Conservation (phyloP, 1,284 basidiomycete species). For the Marasmius fiardii region DNA sequence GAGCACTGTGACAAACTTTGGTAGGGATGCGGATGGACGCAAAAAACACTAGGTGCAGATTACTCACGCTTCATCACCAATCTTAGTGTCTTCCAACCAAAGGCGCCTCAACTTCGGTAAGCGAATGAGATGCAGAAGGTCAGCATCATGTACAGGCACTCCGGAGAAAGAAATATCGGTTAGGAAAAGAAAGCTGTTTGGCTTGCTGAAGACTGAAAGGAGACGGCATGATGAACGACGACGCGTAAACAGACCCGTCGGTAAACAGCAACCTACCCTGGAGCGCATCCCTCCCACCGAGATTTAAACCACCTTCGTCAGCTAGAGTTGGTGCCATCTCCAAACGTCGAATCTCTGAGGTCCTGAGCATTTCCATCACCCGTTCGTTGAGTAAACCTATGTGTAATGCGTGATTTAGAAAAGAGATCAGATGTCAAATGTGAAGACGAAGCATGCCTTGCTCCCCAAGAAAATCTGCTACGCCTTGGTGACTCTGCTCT, state of each 20-base stretch:
- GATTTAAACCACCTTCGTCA: constrained; percentile 46
- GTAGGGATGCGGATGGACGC: no score
- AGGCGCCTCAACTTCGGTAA: constrained; percentile 48
- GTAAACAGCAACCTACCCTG: constrained; percentile 31
- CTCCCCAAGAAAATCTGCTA: constrained; percentile 38
- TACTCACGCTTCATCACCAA: constrained; percentile 59
- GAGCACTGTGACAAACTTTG: neutral
- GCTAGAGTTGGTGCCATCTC: constrained; percentile 41
- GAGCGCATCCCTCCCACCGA: constrained; percentile 38
- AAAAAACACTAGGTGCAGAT: no score
- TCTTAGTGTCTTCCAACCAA: constrained; percentile 50
- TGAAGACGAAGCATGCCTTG: constrained; percentile 30
- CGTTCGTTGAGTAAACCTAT: constrained; percentile 39
- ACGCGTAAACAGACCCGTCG: no score
- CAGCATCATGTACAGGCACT: constrained; percentile 41
- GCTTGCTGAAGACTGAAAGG: constrained; percentile 44
- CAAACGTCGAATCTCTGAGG: constrained; percentile 34
- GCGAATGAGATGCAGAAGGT: constrained; percentile 48
- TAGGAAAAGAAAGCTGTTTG: constrained; percentile 50
- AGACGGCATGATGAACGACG: neutral
- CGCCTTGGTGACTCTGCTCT: constrained; percentile 35
- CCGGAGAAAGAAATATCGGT: constrained; percentile 44
- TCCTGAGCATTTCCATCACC: constrained; percentile 34
- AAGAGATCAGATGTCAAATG: neutral
- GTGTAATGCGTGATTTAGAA: neutral